Base-by-base conservation (phyloP, 257 asterid species). In the Coffea eugenioides region DNA sequence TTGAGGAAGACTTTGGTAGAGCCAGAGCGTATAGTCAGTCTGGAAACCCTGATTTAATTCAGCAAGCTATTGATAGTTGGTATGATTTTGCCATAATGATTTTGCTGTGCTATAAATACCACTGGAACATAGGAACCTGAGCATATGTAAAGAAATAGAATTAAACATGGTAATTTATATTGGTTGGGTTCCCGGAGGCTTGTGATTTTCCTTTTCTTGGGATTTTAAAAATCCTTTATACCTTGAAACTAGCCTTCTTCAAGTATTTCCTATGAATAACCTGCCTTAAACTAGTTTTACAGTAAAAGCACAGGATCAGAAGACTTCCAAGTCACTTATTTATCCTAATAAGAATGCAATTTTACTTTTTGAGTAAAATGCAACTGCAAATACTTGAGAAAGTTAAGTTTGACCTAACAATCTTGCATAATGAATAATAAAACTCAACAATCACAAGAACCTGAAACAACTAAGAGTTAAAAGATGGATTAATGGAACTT, bases 1-100 rank as follows among this genome's bases (percentile, higher is more conserved):
- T 96, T 21, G 99, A 96, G 87, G 99, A 96, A 84, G 99, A 96
- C 75, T 94, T 89, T 81, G 99, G 99, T 84, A 90, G 99, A 87
- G 99, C 99, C 83, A 87, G 99, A 89, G 99, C 88, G 76, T 91
- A 96, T 66, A 65, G 77, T 86, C 99, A 96, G 85, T 73, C 80
- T 20, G 99, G 98, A 80, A 83, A 65, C 49, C 71, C 46, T n/a
- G 98, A 96, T 48, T 75, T 77, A 51, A 88, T 96, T 88, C 91
- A 92, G 76, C 95, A 92, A 86, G 99, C 99, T 27, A 89, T 96
- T 70, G 97, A 96, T 8, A 96, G 97, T 91, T 96, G 99, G 99
- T 96, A 87, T 61, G 84, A 77, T 75, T 83, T 70, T 79, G 62
- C 36, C 77, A 23, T 52, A 31, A n/a, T 56, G 34, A 12, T 57